Percentiles rank a stretch among this genome's conserved stretches.
Evolutionary conservation across 352 stramenopile species (phyloP).

Genomic region (Aphanomyces cochlioides): DNA sequence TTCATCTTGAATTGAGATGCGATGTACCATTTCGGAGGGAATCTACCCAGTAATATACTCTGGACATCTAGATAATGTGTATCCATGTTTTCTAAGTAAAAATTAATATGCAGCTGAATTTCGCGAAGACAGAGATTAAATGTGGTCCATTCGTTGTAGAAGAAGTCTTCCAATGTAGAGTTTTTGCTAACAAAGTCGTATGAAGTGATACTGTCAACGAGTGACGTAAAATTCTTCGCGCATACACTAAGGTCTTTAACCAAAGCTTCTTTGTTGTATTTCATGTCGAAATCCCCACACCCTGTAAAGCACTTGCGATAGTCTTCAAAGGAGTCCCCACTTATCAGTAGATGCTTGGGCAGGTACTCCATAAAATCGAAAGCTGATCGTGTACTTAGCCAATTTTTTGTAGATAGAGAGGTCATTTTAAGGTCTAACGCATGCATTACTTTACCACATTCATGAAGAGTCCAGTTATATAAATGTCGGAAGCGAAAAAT

Average conservation of each 20-base stretch:
- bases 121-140: not conserved
- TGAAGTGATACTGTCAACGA: slow-evolving; percentile 5
- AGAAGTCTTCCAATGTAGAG: not conserved
- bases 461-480: not conserved
- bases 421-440: not conserved
- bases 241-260: slow-evolving; percentile 18
- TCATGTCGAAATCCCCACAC: not conserved
- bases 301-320: slow-evolving; percentile 12
- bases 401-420: not conserved
- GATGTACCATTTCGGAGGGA: slow-evolving; percentile 16
- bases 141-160: slow-evolving; percentile 1
- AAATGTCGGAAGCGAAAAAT: not conserved
- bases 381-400: not conserved
- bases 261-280: slow-evolving; percentile 10
- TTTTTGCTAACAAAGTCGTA: not conserved
- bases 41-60: slow-evolving; percentile 1
- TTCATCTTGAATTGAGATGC: not conserved
- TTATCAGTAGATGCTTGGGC: not conserved
- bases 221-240: not conserved
- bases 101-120: slow-evolving; percentile 1
- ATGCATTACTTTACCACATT: not conserved
- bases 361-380: not conserved
- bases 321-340: not conserved
- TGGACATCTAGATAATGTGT: not conserved
- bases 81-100: not conserved